Evolutionary conservation across 2,329 filamentous ascomycete genomes (phyloP).

Genomic region (Xylariaceae sp.): DNA sequence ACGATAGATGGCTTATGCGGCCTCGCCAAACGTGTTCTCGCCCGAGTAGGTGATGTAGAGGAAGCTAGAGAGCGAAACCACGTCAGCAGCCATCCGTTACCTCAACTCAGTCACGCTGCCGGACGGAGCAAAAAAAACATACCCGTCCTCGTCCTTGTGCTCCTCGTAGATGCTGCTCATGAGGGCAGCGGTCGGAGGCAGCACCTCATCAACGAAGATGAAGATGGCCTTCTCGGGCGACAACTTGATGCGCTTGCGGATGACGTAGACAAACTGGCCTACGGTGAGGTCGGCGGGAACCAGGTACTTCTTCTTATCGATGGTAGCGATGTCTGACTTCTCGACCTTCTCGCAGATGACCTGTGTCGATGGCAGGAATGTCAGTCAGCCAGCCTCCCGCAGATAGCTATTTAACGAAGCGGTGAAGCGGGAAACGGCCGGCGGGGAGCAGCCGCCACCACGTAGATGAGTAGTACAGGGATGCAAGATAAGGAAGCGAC

Average conservation of each 20-base stretch:
- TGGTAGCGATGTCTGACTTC: conserved; percentile 97
- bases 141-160: conserved; percentile 81
- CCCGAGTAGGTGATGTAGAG: conserved; percentile 99
- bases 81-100: too few relatives aligned
- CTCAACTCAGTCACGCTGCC: too few relatives aligned
- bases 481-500: too few relatives aligned
- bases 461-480: too few relatives aligned
- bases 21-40: conserved; percentile 91
- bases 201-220: conserved; percentile 98
- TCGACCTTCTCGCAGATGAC: conserved; percentile 99
- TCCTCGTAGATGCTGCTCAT: conserved; percentile 99
- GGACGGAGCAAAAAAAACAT: conserved; percentile 21
- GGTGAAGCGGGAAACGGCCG: conserved; percentile 1
- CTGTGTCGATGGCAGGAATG: conserved; percentile 35
- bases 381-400: conserved; percentile 21
- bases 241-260: conserved; percentile 99
- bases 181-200: conserved; percentile 90
- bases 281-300: conserved; percentile 96
- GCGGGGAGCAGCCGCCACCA: not conserved
- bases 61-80: conserved; percentile 51
- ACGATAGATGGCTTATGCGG: conserved; percentile 23
- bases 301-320: conserved; percentile 99
- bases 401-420: not conserved
- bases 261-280: conserved; percentile 99
- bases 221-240: conserved; percentile 99